Percentiles rank a stretch among this genome's conserved stretches.
Evolutionary conservation across 345 rosid species (phyloP).

Genomic region (Ceriops decandra): DNA sequence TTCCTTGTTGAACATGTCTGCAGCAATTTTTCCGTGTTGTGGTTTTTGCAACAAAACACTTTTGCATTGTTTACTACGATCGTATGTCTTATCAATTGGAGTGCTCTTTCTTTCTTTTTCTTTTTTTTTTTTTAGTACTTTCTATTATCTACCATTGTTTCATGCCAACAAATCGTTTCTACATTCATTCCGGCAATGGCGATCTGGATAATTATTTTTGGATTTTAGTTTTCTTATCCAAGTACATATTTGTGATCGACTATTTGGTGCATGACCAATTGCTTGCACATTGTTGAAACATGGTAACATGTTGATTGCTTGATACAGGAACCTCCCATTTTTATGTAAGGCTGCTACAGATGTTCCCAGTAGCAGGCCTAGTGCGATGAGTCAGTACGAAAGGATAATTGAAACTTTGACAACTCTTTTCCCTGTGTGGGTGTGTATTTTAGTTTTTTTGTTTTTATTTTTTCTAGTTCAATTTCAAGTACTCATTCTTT

Average conservation of each 20-base stretch:
- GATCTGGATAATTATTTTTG: neutral
- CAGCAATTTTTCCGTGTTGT: too few relatives aligned
- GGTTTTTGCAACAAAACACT: neutral
- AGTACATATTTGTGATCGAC: too few relatives aligned
- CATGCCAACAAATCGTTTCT: too few relatives aligned
- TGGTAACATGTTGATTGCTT: conserved; percentile 14
- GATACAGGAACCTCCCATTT: conserved; percentile 38
- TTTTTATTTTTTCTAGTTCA: too few relatives aligned
- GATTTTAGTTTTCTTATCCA: neutral
- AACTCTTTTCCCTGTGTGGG: conserved; percentile 93
- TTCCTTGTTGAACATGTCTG: too few relatives aligned
- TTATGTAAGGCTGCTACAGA: conserved; percentile 66
- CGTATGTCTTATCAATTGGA: neutral
- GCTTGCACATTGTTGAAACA: neutral
- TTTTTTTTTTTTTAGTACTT: neutral
- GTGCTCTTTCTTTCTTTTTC: neutral
- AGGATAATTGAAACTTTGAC: conserved; percentile 77
- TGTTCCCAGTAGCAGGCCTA: conserved; percentile 43
- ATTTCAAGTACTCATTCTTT: too few relatives aligned
- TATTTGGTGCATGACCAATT: too few relatives aligned
- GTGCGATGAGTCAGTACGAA: conserved; percentile 70
- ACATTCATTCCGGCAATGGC: neutral
- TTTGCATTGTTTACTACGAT: neutral
- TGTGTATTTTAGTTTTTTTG: conserved; percentile 27
- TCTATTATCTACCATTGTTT: neutral